Percentiles rank a stretch among this genome's conserved stretches.
phyloP scores from a whole-genome alignment of 805 yeast species.

The Myxozyma lipomycoides region DNA sequence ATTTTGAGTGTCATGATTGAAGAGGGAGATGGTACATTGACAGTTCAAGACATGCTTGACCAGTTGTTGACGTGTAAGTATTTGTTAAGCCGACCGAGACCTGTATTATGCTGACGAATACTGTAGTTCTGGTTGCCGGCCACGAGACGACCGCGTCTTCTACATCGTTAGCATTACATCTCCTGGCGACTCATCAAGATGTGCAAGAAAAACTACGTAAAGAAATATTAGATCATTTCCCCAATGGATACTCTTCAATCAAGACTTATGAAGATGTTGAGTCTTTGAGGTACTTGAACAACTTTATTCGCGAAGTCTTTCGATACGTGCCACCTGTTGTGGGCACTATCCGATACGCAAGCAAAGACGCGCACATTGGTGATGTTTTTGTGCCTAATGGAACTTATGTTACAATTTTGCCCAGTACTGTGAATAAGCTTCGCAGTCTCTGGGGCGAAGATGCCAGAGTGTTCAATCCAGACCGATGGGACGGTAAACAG shows the following conservation, averaged over 20 bases:
- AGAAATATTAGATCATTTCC: conserved; percentile 14
- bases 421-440: conserved; percentile 7
- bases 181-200: conserved; percentile 9
- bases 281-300: conserved; percentile 12
- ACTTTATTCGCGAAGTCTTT: conserved; percentile 18
- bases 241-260: conserved; percentile 9
- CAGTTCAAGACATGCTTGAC: conserved; percentile 16
- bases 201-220: conserved; percentile 18
- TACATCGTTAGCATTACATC: conserved; percentile 6
- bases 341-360: conserved; percentile 15
- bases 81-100: not conserved
- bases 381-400: conserved; percentile 21
- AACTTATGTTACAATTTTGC: conserved; percentile 7
- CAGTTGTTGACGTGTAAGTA: conserved; percentile 19
- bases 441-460: conserved; percentile 23
- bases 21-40: conserved; percentile 15
- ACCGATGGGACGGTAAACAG: conserved; percentile 17
- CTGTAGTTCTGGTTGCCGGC: conserved; percentile 19
- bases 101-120: not conserved
- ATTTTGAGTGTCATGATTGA: conserved; percentile 18
- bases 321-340: conserved; percentile 21
- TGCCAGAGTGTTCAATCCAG: conserved; percentile 22
- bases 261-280: conserved; percentile 17
- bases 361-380: conserved; percentile 7
- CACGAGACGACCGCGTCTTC: conserved; percentile 27